These are phyloP conservation scores for Mycena chlorophos DNA, from an alignment of 768 basidiomycete genomes.

Conservation along the genomic window DNA sequence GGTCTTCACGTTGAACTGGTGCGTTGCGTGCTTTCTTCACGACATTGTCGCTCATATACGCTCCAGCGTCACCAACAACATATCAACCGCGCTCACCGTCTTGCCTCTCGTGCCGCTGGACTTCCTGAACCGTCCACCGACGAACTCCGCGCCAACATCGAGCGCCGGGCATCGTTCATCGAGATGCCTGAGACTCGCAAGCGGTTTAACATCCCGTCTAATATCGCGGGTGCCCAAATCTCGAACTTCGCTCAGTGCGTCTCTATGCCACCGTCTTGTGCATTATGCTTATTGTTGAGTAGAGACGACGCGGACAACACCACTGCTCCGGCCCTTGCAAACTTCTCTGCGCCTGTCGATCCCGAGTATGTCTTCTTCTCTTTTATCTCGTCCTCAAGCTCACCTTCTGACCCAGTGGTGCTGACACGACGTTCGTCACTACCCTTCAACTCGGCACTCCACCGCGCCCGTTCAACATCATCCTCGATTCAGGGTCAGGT, in stretches of 20 bases:
- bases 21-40: background rate
- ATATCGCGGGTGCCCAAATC: background rate
- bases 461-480: slow-evolving; percentile 44
- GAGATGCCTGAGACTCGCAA: background rate
- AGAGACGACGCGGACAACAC: background rate
- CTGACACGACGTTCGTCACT: slow-evolving; percentile 23
- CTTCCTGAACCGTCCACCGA: slow-evolving; percentile 9
- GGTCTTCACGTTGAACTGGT: slow-evolving; percentile 14
- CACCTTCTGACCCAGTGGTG: slow-evolving; percentile 7
- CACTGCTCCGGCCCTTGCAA: background rate
- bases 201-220: slow-evolving; percentile 11
- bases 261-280: background rate
- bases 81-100: slow-evolving; percentile 20
- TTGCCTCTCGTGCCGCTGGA: slow-evolving; percentile 12
- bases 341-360: slow-evolving; percentile 1
- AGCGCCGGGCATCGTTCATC: slow-evolving; percentile 14
- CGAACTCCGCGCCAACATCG: slow-evolving; percentile 14
- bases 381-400: background rate
- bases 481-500: slow-evolving; percentile 60
- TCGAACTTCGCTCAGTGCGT: background rate
- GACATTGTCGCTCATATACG: background rate
- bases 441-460: slow-evolving; percentile 48
- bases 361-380: slow-evolving; percentile 5
- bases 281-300: background rate
- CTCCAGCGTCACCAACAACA: slow-evolving; percentile 22